Conservation (phyloP, 2,329 filamentous ascomycete genomes). For the Fusarium sp. region DNA sequence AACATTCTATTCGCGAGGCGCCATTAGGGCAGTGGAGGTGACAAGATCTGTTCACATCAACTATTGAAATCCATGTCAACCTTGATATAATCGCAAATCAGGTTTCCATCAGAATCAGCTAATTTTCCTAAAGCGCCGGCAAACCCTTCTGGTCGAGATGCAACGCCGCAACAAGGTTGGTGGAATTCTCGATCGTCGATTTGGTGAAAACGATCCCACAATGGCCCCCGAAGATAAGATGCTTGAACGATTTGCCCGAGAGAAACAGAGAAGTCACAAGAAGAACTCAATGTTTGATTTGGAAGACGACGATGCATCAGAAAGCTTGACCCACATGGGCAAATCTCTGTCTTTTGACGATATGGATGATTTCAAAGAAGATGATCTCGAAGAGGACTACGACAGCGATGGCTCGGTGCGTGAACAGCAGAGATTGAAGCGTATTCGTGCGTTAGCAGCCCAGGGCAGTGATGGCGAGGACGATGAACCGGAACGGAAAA, state of each 20-base stretch:
- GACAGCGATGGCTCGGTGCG: conserved; percentile 67
- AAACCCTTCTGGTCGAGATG: conserved; percentile 90
- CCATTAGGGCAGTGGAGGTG: not conserved
- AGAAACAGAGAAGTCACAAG: conserved; percentile 82
- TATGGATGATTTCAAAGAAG: conserved; percentile 81
- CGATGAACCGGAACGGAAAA: conserved; percentile 81
- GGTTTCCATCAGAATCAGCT: conserved; percentile 6
- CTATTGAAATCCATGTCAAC: not conserved
- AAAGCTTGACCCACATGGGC: conserved; percentile 84
- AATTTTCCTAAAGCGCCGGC: conserved; percentile 65
- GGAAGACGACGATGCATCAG: conserved; percentile 74
- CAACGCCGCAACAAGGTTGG: conserved; percentile 90
- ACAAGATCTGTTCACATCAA: not conserved
- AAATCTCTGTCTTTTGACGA: conserved; percentile 73
- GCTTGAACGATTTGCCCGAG: conserved; percentile 87
- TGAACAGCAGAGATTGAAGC: conserved; percentile 64
- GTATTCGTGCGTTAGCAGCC: conserved; percentile 57
- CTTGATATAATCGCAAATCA: not conserved
- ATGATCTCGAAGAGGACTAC: conserved; percentile 70
- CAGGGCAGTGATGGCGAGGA: conserved; percentile 60
- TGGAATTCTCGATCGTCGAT: conserved; percentile 89
- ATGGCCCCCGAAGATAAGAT: conserved; percentile 95
- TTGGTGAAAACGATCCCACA: conserved; percentile 93
- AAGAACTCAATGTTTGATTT: conserved; percentile 87
- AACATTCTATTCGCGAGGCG: not conserved